These are phyloP conservation scores for Boletus pseudo-olivaceus DNA, from an alignment of 768 basidiomycete species.

Conservation along the genomic window DNA sequence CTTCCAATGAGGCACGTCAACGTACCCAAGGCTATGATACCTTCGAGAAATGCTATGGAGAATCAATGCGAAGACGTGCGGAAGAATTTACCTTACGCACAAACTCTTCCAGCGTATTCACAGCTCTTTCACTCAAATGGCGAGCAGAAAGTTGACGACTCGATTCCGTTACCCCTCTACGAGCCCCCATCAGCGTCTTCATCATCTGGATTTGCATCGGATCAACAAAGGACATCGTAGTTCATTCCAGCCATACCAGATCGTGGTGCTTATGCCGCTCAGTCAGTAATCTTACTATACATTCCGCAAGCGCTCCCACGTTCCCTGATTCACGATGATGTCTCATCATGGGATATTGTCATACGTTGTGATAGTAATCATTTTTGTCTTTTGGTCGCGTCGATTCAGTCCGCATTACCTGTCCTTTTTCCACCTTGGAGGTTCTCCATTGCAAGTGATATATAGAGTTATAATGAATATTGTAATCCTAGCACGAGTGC, in stretches of 20 bases:
- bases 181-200: conserved; percentile 36
- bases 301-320: neutral
- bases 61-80: conserved; percentile 4
- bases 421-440: neutral
- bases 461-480: neutral
- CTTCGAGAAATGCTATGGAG: neutral
- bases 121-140: conserved; percentile 75
- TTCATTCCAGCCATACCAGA: neutral
- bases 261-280: neutral
- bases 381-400: conserved; percentile 3
- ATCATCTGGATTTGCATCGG: neutral
- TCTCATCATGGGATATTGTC: neutral
- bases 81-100: conserved; percentile 20
- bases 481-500: neutral
- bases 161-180: conserved; percentile 61
- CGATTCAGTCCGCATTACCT: conserved; percentile 10
- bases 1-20: conserved; percentile 53
- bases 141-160: conserved; percentile 66
- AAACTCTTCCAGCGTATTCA: conserved; percentile 67
- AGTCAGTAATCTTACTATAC: neutral
- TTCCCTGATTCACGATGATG: neutral
- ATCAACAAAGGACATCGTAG: conserved; percentile 7
- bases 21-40: conserved; percentile 27
- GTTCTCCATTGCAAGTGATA: neutral
- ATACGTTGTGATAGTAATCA: neutral